Evolutionary conservation across 352 stramenopile species (phyloP), one percentile per base, ranked within the genome.

Genomic region (Phytopythium delawarense): DNA sequence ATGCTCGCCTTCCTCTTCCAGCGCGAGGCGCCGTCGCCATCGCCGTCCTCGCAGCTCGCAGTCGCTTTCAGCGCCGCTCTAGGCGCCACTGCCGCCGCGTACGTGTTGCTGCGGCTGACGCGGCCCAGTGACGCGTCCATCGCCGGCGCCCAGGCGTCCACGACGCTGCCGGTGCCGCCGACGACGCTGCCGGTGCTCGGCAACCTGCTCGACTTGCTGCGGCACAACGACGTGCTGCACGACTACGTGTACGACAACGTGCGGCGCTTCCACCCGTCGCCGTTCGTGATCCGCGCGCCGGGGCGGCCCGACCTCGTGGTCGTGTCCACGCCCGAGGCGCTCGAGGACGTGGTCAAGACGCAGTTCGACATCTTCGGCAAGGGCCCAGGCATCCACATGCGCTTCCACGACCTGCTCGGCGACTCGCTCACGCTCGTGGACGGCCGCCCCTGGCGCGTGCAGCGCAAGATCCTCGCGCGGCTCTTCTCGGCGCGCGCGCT

Each of bases 111-210:
- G 35, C 53, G n/a, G 0, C 34, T 59, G 6, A 12, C 2, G 20
- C 53, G 53, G 1, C 23, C 21, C 20, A 5, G 30, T 9, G 28
- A 23, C 12, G 12, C 16, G 18, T 4, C 9, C 35, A 34, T 18
- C 18, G 20, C 20, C 30, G 20, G n/a, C n/a, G 11, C 32, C 2
- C 15, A n/a, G 18, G n/a, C 20, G 0, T 13, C 63, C 12, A 63
- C 60, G 5, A 65, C 59, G 28, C 59, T 73, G n/a, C 71, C 71
- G 8, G 59, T 71, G 64, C 71, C 64, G 8, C 63, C 65, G n/a
- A 67, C 65, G 28, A 78, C 69, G 6, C 63, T 84, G 37, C 72
- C 70, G 7, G 57, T 87, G 61, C 59, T 85, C 21, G 78, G 78
- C n/a, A 80, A 76, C 53, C 64, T 79, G 18, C 28, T 76, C 18